Percentiles rank a stretch among this genome's conserved stretches.
These are phyloP conservation scores for Emmonsiellopsis sp. DNA, from an alignment of 2,329 filamentous ascomycete species.

Conservation along the genomic window DNA sequence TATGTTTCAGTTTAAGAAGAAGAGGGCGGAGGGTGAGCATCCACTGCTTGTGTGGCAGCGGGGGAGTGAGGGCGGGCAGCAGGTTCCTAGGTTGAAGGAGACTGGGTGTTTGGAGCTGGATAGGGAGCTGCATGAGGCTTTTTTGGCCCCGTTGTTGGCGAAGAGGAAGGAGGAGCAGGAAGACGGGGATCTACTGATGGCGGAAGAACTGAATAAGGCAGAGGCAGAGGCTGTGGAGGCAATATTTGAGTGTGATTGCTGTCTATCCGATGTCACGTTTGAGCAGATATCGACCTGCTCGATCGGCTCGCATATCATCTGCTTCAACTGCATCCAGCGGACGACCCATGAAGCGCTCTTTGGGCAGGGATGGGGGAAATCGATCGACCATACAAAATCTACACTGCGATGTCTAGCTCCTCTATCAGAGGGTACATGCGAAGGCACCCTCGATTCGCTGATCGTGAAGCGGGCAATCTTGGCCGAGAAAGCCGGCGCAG, in stretches of 20 bases:
- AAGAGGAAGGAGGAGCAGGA: constrained; percentile 29
- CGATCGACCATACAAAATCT: constrained; percentile 61
- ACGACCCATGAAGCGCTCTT: constrained; percentile 82
- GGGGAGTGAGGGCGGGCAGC: constrained; percentile 20
- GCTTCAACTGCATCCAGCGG: constrained; percentile 67
- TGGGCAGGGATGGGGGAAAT: constrained; percentile 83
- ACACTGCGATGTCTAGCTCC: constrained; percentile 79
- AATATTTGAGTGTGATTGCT: constrained; percentile 42
- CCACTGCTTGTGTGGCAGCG: constrained; percentile 33
- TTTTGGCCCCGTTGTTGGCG: constrained; percentile 31
- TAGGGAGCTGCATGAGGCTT: constrained; percentile 28
- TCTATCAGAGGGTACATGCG: constrained; percentile 55
- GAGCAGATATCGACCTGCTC: constrained; percentile 41
- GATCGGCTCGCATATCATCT: constrained; percentile 35
- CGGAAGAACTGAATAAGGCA: constrained; percentile 33
- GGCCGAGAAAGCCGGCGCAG: constrained; percentile 58
- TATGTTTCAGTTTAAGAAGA: constrained; percentile 34
- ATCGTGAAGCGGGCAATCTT: constrained; percentile 66
- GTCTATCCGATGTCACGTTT: constrained; percentile 38
- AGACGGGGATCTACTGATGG: constrained; percentile 27
- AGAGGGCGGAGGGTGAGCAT: constrained; percentile 31
- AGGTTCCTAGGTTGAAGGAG: constrained; percentile 27
- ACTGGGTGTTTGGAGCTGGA: constrained; percentile 38
- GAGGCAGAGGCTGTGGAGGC: constrained; percentile 34
- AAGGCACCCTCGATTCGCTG: constrained; percentile 60